A percentile compares a stretch with the other conserved stretches of the same genome.
These are phyloP conservation scores for Ascomycota sp. DNA, from an alignment of 2,329 filamentous ascomycete species.

Conservation along the genomic window DNA sequence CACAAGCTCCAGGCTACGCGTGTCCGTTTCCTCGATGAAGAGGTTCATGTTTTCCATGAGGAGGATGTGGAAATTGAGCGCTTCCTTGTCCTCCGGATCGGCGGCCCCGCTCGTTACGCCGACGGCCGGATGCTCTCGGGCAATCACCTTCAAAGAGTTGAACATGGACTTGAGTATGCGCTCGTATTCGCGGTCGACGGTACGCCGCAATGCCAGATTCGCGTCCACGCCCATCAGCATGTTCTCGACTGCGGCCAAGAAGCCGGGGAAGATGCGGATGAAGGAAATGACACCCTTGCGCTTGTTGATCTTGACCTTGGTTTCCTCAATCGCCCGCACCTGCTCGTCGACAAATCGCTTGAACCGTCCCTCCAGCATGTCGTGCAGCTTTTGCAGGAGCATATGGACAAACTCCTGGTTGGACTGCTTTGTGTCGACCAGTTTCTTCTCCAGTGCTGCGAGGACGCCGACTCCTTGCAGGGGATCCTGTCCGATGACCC, in stretches of 20 bases:
- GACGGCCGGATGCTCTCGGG: conserved; percentile 42
- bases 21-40: conserved; percentile 79
- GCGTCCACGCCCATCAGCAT: conserved; percentile 45
- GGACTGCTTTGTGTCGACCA: conserved; percentile 62
- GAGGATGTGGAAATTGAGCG: conserved; percentile 89
- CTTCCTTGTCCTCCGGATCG: conserved; percentile 77
- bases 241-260: conserved; percentile 65
- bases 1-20: conserved; percentile 52
- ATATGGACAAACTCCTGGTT: conserved; percentile 83
- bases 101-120: conserved; percentile 21
- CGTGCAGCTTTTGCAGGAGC: conserved; percentile 60
- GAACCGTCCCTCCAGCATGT: conserved; percentile 55
- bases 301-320: conserved; percentile 98
- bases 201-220: conserved; percentile 45
- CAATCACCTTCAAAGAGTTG: conserved; percentile 88
- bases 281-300: conserved; percentile 91
- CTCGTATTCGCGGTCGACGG: conserved; percentile 72
- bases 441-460: conserved; percentile 58
- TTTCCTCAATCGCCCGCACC: conserved; percentile 88
- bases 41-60: conserved; percentile 99
- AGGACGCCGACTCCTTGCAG: conserved; percentile 84
- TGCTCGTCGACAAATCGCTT: conserved; percentile 85
- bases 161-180: conserved; percentile 91
- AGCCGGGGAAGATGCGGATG: conserved; percentile 80
- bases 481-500: conserved; percentile 62